phyloP scores from a whole-genome alignment of 2,329 filamentous ascomycete species.

The Colletotrichum ledebouriae region DNA sequence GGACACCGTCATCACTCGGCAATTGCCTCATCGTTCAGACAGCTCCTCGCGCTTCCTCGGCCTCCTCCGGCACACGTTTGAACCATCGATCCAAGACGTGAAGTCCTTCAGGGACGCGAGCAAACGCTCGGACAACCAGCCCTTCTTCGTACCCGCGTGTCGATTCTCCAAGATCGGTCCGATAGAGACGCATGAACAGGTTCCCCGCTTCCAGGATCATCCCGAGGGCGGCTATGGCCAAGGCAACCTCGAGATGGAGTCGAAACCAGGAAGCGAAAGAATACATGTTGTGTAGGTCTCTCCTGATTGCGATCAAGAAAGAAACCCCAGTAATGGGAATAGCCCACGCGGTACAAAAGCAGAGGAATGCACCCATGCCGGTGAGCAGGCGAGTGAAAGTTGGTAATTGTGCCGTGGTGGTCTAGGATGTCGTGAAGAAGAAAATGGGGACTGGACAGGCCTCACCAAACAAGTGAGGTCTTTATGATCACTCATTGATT shows the following conservation, averaged over 20 bases:
- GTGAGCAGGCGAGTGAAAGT: neutral
- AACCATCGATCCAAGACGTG: neutral
- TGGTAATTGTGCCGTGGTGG: neutral
- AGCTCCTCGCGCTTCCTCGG: neutral
- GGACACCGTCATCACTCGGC: neutral
- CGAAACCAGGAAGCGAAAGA: neutral
- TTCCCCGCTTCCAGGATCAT: neutral
- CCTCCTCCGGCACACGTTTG: neutral
- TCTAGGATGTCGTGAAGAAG: slow-evolving; percentile 6
- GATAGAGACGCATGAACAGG: neutral
- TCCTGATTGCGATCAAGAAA: neutral
- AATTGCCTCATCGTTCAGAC: neutral
- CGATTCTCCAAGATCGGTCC: neutral
- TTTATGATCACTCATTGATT: neutral
- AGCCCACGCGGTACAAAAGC: neutral
- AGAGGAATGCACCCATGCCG: slow-evolving; percentile 2
- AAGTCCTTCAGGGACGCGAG: neutral
- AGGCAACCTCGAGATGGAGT: neutral
- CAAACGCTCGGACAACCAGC: neutral
- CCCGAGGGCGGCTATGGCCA: neutral
- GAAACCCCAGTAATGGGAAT: neutral
- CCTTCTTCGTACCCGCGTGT: neutral
- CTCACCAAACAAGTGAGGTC: neutral
- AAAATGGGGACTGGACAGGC: neutral
- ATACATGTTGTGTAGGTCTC: neutral